Conservation (phyloP, 75 land plant species). For the Isoetes taiwanensis region DNA sequence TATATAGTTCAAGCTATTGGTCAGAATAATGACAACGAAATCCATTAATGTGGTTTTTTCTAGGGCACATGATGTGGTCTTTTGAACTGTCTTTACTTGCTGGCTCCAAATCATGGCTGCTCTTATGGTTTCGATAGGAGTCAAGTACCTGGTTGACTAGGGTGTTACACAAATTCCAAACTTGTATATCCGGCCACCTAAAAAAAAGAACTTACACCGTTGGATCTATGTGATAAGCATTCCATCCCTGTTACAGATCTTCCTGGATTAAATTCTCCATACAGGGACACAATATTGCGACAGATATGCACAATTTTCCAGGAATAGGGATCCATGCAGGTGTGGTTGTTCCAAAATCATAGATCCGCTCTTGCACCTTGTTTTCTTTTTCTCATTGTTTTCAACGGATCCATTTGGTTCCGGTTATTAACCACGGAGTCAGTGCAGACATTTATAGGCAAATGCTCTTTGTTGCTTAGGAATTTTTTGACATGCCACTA, state of each 20-base stretch:
- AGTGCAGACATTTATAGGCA: constrained; percentile 19
- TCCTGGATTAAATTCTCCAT: constrained; percentile 28
- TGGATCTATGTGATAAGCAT: constrained; percentile 8
- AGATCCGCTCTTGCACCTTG: too few relatives aligned
- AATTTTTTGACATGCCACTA: constrained; percentile 31
- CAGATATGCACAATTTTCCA: constrained; percentile 18
- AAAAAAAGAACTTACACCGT: constrained; percentile 38
- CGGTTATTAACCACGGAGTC: constrained; percentile 43
- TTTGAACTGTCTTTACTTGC: too few relatives aligned
- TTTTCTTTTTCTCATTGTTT: too few relatives aligned
- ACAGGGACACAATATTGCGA: constrained; percentile 13
- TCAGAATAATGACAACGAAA: too few relatives aligned
- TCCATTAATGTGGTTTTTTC: too few relatives aligned
- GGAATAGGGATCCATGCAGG: constrained; percentile 62
- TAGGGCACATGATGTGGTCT: too few relatives aligned
- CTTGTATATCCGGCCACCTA: constrained; percentile 26
- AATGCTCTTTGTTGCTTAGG: constrained; percentile 19
- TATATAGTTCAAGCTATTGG: too few relatives aligned
- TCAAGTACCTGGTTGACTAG: constrained; percentile 36
- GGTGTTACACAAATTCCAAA: constrained; percentile 30
- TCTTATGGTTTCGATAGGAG: too few relatives aligned
- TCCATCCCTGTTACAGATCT: constrained; percentile 45
- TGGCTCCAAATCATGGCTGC: too few relatives aligned
- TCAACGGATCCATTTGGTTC: too few relatives aligned
- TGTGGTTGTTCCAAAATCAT: too few relatives aligned